Evolutionary conservation across 2,329 filamentous ascomycete species (phyloP), one percentile per base, ranked within the genome.

Genomic region (Gaeumannomyces tritici): DNA sequence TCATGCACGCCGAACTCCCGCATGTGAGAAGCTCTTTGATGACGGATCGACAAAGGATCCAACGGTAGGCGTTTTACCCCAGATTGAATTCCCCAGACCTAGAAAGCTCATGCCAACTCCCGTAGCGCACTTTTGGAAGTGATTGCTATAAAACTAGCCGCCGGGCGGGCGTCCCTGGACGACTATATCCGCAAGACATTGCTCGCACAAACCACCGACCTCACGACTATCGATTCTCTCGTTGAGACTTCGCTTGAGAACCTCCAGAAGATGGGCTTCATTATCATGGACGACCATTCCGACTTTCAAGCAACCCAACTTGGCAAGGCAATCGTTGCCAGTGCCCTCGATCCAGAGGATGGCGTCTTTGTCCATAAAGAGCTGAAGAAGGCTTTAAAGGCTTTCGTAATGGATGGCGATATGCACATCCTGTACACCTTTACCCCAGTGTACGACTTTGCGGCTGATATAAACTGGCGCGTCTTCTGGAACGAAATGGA

Each of bases 391-490:
- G 87, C 89, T 0, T 77, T 92, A 3, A 78, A 82, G 64, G 87
- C 87, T 1, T 92, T 93, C 69, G 89, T 91, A 15, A 87, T 93
- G 83, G 89, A 92, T 69, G 87, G 88, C 4, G 89, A 93, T 65
- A 87, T 93, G 85, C 89, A 92, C 68, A 82, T 90, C 15, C 80
- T 91, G 58, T 93, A 92, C 70, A 86, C 85, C 51, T 91, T 92
- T 66, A 91, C 89, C 0, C 89, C 89, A 0, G 81, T 92, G 2
- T 85, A 90, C 59, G 78, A 83, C 59, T 75, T 78, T 29, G 76
- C 75, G 1, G 74, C 80, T 3, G 75, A 78, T 11, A 80, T 92
- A 63, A 88, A 91, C 67, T 92, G 89, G 89, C 82, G 83, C 61
- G 81, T 86, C 0, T 91, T 90, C 67, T 83, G 87, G 59, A 83